phyloP scores from a whole-genome alignment of 1,284 basidiomycete genomes.

The Ustilago xerochloae region DNA sequence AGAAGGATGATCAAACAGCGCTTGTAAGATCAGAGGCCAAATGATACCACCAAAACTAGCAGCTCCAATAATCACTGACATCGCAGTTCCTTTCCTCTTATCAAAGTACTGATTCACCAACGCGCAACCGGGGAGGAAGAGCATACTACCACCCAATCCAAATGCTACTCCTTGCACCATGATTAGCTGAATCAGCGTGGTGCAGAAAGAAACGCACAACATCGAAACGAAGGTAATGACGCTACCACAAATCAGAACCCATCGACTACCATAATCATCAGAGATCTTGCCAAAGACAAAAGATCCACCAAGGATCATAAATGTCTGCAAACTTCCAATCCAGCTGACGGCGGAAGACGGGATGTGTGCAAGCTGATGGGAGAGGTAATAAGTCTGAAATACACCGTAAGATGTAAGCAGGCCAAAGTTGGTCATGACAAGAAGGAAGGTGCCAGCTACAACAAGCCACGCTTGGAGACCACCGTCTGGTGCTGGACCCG shows the following conservation, averaged over 20 bases:
- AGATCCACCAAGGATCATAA: constrained; percentile 37
- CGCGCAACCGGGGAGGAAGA: constrained; percentile 44
- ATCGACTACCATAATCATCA: constrained; percentile 37
- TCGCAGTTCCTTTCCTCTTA: constrained; percentile 32
- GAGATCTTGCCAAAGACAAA: constrained; percentile 48
- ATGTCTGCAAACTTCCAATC: constrained; percentile 48
- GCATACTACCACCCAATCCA: constrained; percentile 43
- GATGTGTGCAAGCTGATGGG: constrained; percentile 30
- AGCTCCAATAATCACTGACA: constrained; percentile 45
- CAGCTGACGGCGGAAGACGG: constrained; percentile 34
- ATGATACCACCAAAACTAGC: constrained; percentile 47
- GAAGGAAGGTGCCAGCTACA: constrained; percentile 38
- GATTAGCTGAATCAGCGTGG: constrained; percentile 26
- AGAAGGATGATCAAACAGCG: constrained; percentile 25
- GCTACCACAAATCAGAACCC: constrained; percentile 27
- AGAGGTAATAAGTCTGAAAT: constrained; percentile 41
- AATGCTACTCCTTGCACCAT: constrained; percentile 37
- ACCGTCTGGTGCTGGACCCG: constrained; percentile 36
- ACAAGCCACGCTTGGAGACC: constrained; percentile 48
- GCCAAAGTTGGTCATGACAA: constrained; percentile 54
- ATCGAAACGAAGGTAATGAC: constrained; percentile 43
- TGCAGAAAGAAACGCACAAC: constrained; percentile 36
- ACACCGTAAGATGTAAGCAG: constrained; percentile 50
- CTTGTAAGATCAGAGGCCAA: constrained; percentile 36
- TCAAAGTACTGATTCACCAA: constrained; percentile 51